Percentiles rank a stretch among this genome's conserved stretches.
Evolutionary conservation across 805 yeast species (phyloP).

Genomic region (Jamesozyma spencerorum): DNA sequence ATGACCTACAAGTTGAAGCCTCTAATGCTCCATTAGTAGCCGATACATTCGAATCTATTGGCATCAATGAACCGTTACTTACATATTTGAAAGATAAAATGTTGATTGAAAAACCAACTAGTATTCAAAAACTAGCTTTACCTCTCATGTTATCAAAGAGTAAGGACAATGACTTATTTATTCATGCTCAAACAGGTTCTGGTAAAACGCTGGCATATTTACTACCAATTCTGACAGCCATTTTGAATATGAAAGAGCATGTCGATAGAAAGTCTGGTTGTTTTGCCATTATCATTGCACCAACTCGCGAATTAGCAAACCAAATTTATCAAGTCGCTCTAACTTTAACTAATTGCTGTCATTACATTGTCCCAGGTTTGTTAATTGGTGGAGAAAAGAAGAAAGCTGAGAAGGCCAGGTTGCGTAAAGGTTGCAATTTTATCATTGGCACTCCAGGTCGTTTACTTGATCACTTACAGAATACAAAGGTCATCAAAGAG

Average conservation of each 20-base stretch:
- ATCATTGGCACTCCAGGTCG: slow-evolving; percentile 98
- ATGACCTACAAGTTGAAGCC: slow-evolving; percentile 34
- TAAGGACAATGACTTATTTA: slow-evolving; percentile 58
- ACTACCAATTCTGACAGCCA: slow-evolving; percentile 68
- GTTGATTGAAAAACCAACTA: slow-evolving; percentile 62
- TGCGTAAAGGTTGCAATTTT: slow-evolving; percentile 91
- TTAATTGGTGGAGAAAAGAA: slow-evolving; percentile 98
- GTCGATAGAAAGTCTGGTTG: slow-evolving; percentile 63
- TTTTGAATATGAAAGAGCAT: slow-evolving; percentile 46
- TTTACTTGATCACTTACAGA: slow-evolving; percentile 85
- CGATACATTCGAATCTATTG: slow-evolving; percentile 64
- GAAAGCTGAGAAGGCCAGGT: slow-evolving; percentile 89
- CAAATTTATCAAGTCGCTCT: slow-evolving; percentile 82
- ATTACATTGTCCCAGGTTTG: slow-evolving; percentile 86
- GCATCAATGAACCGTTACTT: slow-evolving; percentile 46
- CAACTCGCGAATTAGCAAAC: slow-evolving; percentile 89
- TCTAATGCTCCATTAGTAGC: slow-evolving; percentile 77
- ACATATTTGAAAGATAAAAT: slow-evolving; percentile 49
- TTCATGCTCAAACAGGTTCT: slow-evolving; percentile 97
- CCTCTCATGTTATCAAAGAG: slow-evolving; percentile 45
- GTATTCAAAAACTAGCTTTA: slow-evolving; percentile 72
- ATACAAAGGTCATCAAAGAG: slow-evolving; percentile 64
- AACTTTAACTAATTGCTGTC: slow-evolving; percentile 63
- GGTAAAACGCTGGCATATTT: slow-evolving; percentile 90
- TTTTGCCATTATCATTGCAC: slow-evolving; percentile 81